Conservation (phyloP, 805 yeast genomes). For the Diddensiella transvaalensis region DNA sequence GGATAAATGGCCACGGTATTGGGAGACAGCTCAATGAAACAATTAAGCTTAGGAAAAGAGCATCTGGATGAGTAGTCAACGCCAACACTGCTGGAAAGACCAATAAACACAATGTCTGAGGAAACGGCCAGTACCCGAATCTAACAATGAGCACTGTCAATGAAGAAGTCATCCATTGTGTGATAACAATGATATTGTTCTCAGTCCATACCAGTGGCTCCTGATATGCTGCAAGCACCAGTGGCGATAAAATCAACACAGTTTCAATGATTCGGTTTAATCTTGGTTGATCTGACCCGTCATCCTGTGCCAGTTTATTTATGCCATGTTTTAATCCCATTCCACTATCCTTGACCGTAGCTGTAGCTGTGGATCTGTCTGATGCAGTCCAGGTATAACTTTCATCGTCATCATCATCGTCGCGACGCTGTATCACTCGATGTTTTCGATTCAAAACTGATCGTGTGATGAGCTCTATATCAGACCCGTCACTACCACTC, state of each 20-base stretch:
- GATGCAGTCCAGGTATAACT: not conserved
- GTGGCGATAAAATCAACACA: not conserved
- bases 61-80: not conserved
- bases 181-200: not conserved
- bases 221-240: not conserved
- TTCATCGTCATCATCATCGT: not conserved
- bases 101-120: constrained; percentile 2
- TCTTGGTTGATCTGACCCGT: not conserved
- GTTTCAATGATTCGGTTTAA: not conserved
- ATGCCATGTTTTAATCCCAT: no score
- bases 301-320: not conserved
- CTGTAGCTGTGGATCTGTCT: not conserved
- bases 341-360: not conserved
- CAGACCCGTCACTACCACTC: not conserved
- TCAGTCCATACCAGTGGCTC: constrained; percentile 1
- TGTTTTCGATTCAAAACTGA: constrained; percentile 3
- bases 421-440: not conserved
- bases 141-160: not conserved
- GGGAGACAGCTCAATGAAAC: constrained; percentile 1
- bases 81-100: constrained; percentile 5
- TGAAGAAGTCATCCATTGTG: constrained; percentile 1
- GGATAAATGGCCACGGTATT: not conserved
- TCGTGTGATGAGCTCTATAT: not conserved
- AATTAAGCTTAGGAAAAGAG: not conserved
- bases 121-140: not conserved